Conservation (phyloP, 2,329 filamentous ascomycete species). For the Botrytis fragariae region DNA sequence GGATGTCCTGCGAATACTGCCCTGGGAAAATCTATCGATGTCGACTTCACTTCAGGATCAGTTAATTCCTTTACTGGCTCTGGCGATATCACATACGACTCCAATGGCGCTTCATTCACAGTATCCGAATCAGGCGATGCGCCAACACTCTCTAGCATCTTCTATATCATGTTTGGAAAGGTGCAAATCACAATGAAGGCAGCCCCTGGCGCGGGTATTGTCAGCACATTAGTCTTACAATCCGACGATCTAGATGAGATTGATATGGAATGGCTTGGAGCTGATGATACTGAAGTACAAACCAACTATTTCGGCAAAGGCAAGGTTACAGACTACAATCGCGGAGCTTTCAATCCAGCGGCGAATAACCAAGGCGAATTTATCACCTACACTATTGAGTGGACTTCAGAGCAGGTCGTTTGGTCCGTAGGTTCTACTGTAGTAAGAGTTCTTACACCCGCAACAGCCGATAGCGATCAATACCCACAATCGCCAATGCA, state of each 20-base stretch:
- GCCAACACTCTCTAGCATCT: slow-evolving; percentile 82
- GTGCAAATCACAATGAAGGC: slow-evolving; percentile 83
- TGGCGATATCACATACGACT: slow-evolving; percentile 69
- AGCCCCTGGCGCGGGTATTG: slow-evolving; percentile 85
- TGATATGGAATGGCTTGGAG: slow-evolving; percentile 94
- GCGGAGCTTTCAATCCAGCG: slow-evolving; percentile 74
- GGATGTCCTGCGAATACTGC: slow-evolving; percentile 75
- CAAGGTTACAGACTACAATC: slow-evolving; percentile 78
- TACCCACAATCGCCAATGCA: slow-evolving; percentile 97
- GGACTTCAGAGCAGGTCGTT: slow-evolving; percentile 79
- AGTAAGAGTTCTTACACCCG: slow-evolving; percentile 70
- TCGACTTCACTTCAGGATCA: slow-evolving; percentile 76
- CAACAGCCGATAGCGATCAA: slow-evolving; percentile 66
- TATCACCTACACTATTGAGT: slow-evolving; percentile 88
- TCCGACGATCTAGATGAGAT: slow-evolving; percentile 94
- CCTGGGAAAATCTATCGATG: slow-evolving; percentile 74
- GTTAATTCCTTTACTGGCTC: slow-evolving; percentile 76
- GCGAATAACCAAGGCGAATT: slow-evolving; percentile 68
- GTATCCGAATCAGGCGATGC: slow-evolving; percentile 76
- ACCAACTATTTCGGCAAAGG: slow-evolving; percentile 98
- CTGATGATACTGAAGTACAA: slow-evolving; percentile 74
- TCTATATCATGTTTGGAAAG: slow-evolving; percentile 99
- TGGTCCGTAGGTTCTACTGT: slow-evolving; percentile 81
- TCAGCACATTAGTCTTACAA: slow-evolving; percentile 87
- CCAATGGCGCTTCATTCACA: slow-evolving; percentile 77